Percentiles rank a stretch among this genome's conserved stretches.
These are phyloP conservation scores for Cryptosporidium andersoni DNA, from an alignment of 169 alveolate species.

Conservation along the genomic window DNA sequence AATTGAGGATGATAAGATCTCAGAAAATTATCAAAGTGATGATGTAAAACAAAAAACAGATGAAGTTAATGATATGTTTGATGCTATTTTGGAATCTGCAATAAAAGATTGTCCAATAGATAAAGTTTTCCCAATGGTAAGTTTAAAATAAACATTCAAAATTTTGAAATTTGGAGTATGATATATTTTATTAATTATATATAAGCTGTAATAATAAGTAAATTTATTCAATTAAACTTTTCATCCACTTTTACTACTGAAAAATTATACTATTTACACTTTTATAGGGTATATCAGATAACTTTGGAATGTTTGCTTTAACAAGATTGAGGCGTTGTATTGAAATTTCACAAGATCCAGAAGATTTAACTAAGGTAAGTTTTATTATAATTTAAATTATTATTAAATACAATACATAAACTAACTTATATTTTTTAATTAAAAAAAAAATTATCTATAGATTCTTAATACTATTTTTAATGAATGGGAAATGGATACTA, in stretches of 20 bases:
- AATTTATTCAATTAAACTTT: too few relatives aligned
- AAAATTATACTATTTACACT: background rate
- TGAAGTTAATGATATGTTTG: slow-evolving; percentile 70
- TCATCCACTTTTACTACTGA: background rate
- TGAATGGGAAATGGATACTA: slow-evolving; percentile 56
- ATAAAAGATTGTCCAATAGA: slow-evolving; percentile 28
- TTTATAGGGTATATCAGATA: slow-evolving; percentile 55
- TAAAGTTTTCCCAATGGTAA: slow-evolving; percentile 46
- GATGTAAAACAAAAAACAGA: background rate
- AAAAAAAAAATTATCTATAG: background rate
- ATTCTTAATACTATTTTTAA: slow-evolving; percentile 39
- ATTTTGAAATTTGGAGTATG: background rate
- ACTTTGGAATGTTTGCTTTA: slow-evolving; percentile 40
- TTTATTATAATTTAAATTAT: background rate
- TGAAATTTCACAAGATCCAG: slow-evolving; percentile 52
- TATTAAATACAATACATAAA: background rate
- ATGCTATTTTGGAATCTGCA: slow-evolving; percentile 65
- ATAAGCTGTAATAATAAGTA: background rate
- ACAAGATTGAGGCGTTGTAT: slow-evolving; percentile 22
- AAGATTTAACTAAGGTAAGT: slow-evolving; percentile 63
- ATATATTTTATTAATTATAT: background rate
- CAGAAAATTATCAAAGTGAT: background rate
- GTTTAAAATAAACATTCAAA: background rate
- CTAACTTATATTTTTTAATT: background rate
- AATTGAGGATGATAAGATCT: background rate